phyloP scores from a whole-genome alignment of 2,329 filamentous ascomycete genomes.

The Fusarium anguioides region DNA sequence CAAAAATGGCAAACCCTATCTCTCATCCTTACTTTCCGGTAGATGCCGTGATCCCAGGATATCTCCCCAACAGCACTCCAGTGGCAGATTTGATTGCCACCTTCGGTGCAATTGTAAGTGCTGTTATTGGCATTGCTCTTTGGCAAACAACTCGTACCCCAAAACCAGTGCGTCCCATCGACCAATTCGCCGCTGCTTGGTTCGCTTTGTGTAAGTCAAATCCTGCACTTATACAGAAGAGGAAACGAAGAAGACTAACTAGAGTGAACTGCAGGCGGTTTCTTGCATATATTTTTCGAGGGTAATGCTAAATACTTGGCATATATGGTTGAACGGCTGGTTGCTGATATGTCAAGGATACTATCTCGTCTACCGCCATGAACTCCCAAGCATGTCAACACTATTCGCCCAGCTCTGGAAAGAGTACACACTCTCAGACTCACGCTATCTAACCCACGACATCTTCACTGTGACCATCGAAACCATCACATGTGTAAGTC shows the following conservation, averaged over 20 bases:
- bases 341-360: constrained; percentile 64
- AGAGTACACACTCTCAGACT: constrained; percentile 89
- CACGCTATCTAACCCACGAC: constrained; percentile 84
- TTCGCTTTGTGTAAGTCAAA: constrained; percentile 62
- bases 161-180: constrained; percentile 44
- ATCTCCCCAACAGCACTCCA: constrained; percentile 57
- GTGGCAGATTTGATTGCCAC: constrained; percentile 52
- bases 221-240: constrained; percentile 1
- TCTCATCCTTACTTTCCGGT: constrained; percentile 64
- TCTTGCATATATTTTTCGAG: constrained; percentile 85
- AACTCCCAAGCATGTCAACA: constrained; percentile 74
- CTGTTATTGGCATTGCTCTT: constrained; percentile 50
- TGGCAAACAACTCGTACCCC: constrained; percentile 38
- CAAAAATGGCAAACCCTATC: constrained; percentile 5
- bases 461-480: constrained; percentile 90
- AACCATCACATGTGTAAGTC: constrained; percentile 77
- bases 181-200: constrained; percentile 62
- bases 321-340: too few species aligned
- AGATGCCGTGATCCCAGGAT: constrained; percentile 56
- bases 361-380: constrained; percentile 76
- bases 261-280: constrained; percentile 61
- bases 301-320: constrained; percentile 57
- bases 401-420: constrained; percentile 92
- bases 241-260: neutral
- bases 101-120: constrained; percentile 51